Base-by-base conservation (phyloP, 495 filamentous ascomycete species). In the Xylona heveae region DNA sequence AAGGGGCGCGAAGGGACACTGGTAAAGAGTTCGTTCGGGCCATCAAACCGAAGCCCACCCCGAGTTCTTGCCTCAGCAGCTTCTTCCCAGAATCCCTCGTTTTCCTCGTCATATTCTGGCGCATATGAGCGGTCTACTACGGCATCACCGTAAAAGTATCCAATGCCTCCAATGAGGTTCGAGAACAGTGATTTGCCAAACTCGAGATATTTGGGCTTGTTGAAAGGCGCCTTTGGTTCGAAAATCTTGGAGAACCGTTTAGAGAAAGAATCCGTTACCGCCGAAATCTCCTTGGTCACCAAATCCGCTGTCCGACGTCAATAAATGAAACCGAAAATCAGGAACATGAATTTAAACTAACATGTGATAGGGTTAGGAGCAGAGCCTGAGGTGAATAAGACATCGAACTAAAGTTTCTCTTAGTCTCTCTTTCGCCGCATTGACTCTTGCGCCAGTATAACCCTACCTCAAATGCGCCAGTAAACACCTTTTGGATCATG, bases 71-170 rank as follows among this genome's bases (percentile, higher is more conserved):
- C 83, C 44, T 73, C 71, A 13, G 61, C 71, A 12, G 85, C 73
- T 41, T 92, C 88, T 51, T 91, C 78, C 83, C 82, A 93, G 58
- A 95, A 95, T 4, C 81, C 82, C 54, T 97, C 88, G 38, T 88
- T 80, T 38, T 93, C 84, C 52, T 97, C 88, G 9, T 90, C 80
- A 38, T 97, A 95, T 41, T 88, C 88, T 4, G 74, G 62, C 12
- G 78, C 78, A 41, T 81, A 80, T 0, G 84, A 92, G 28, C 83
- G 77, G 45, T 97, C 90, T 16, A 90, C 78, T 23, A 93, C 46
- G 12, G 74, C 66, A 31, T 83, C 64, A 17, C 88, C 88, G 46
- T 88, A 66, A 56, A 97, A 97, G 51, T 84, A 94, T 0, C 88
- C 88, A 49, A 97, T 82, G 19, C 90, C 88, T 31, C 88, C 88